Evolutionary conservation across 2,329 filamentous ascomycete species (phyloP), one percentile per base, ranked within the genome.

Genomic region (Colletotrichum neosansevieriae): DNA sequence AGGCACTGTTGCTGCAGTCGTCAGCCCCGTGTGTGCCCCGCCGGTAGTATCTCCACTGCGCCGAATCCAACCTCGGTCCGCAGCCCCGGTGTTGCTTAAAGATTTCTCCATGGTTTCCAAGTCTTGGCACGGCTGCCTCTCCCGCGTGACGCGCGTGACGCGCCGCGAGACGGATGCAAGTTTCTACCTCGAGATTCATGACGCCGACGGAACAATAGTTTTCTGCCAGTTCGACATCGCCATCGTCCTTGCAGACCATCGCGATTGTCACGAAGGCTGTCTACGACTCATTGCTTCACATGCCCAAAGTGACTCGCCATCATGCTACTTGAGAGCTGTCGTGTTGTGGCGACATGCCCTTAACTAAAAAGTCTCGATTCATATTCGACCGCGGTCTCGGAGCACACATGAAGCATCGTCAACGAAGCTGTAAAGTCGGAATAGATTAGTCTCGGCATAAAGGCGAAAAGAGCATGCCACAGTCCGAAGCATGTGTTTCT

Each of bases 51-150:
- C 49, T 57, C 63, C 58, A 67, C 58, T 63, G 58, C 44, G 50
- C 51, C 58, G 47, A 44, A 50, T 40, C 58, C 50, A 54, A 59
- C 40, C 44, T 57, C 58, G 47, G 24, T 65, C 58, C 40, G 50
- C 50, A 47, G 58, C 58, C 63, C 50, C 51, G n/a, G 50, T 63
- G 40, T 51, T 54, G 53, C 38, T 24, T 29, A 40, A 21, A 58
- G 36, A 57, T 40, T 17, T 19, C 19, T 49, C 50, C 29, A 57
- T 40, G 50, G 19, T 57, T 53, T 15, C 29, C 34, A 24, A 63
- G 29, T 17, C 51, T 63, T 63, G 59, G 50, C 64, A 51, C 51
- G 51, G 44, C 64, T 19, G n/a, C 40, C 51, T 54, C 34, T 63
- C 24, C 51, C 44, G 59, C 51, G 29, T n/a, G 13, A n/a, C 24